Conservation (phyloP, 2,329 filamentous ascomycete species). For the Pseudomassariella vexata region DNA sequence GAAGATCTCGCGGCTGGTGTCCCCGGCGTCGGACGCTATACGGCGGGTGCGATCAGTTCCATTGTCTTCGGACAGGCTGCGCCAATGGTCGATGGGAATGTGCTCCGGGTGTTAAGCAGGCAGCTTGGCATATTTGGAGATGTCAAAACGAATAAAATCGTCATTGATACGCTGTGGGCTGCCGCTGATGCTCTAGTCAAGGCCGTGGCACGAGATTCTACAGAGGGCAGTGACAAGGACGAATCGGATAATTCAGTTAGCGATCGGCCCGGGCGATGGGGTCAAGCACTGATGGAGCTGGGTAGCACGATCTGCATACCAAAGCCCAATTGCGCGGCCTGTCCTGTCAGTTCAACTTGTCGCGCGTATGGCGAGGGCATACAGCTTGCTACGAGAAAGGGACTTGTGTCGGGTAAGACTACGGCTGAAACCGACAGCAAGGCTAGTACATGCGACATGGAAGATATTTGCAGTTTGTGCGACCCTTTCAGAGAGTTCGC, state of each 20-base stretch:
- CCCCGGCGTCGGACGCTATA: constrained; percentile 57
- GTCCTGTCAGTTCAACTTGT: constrained; percentile 46
- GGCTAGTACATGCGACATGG: constrained; percentile 34
- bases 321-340: constrained; percentile 48
- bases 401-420: constrained; percentile 9
- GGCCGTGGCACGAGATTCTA: constrained; percentile 36
- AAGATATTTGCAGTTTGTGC: constrained; percentile 45
- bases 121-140: constrained; percentile 53
- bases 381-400: constrained; percentile 18
- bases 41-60: constrained; percentile 55
- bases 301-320: constrained; percentile 58
- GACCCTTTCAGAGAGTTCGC: constrained; percentile 34
- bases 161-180: constrained; percentile 51
- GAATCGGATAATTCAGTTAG: constrained; percentile 23
- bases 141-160: constrained; percentile 47
- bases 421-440: background rate
- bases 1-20: constrained; percentile 43
- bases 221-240: constrained; percentile 9
- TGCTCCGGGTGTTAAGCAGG: constrained; percentile 53
- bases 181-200: constrained; percentile 51
- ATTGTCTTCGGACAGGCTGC: constrained; percentile 56
- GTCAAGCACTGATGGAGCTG: constrained; percentile 60
- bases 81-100: constrained; percentile 60
- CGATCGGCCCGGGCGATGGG: constrained; percentile 53
- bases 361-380: constrained; percentile 44